Evolutionary conservation across 2,329 filamentous ascomycete genomes (phyloP), one percentile per base, ranked within the genome.

Genomic region (Penicillium polonicum): DNA sequence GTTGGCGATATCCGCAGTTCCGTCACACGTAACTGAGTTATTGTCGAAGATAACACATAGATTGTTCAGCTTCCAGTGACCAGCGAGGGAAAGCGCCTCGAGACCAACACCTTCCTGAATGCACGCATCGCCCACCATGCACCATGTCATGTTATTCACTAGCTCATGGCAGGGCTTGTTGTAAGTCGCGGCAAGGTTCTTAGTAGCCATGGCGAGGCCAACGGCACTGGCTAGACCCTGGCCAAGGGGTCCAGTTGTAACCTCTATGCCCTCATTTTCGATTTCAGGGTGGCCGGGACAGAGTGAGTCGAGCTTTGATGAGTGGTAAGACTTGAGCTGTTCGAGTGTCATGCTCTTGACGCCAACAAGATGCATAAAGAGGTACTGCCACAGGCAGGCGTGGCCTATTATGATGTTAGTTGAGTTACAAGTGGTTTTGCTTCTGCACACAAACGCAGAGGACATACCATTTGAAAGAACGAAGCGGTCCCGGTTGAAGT

Each of bases 171-270:
- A 75, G 0, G 81, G 80, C 36, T 70, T 71, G 70, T 85, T 85
- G 70, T 80, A 86, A 0, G 72, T 79, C 0, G 82, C 81, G 0
- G 76, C 80, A 4, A 85, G 74, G 59, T 85, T 78, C 70, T 84
- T 85, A 5, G 78, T 77, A 0, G 83, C 83, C 64, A 85, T 82
- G 12, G 83, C 83, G 23, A 85, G 72, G 10, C 83, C 83, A 12
- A 86, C 83, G 0, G 83, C 82, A 62, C 86, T 86, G 21, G 83
- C 81, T 13, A 86, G 74, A 7, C 83, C 83, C 63, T 86, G 83
- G 0, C 84, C 83, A 0, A 86, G 72, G 4, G 83, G 83, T 0
- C 83, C 83, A 0, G 83, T 86, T 0, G 83, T 85, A 5, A 86
- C 81, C 69, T 86, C 82, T 52, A 85, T 78, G 7, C 82, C 82